Evolutionary conservation across 2,329 filamentous ascomycete species (phyloP).

Genomic region (Dothideomycetes sp.): DNA sequence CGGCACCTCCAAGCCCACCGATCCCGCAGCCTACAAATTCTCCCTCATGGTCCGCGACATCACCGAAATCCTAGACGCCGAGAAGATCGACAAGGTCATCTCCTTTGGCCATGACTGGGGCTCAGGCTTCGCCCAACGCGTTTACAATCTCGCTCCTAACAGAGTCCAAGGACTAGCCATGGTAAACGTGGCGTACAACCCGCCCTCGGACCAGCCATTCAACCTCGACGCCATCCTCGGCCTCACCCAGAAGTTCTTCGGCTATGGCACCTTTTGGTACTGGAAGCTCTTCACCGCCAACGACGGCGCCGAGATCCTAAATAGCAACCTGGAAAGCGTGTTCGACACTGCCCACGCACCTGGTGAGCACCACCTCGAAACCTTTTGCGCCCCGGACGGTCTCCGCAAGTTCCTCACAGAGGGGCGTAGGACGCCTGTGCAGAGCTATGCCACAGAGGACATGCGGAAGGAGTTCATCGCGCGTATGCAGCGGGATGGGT

Average conservation of each 20-base stretch:
- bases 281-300: constrained; percentile 35
- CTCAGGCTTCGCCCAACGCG: constrained; percentile 25
- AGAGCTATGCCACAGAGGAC: constrained; percentile 22
- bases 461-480: constrained; percentile 25
- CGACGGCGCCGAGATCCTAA: constrained; percentile 29
- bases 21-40: constrained; percentile 25
- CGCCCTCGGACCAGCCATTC: constrained; percentile 23
- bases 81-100: constrained; percentile 25
- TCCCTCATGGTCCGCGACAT: constrained; percentile 27
- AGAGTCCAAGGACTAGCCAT: constrained; percentile 31
- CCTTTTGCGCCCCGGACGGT: constrained; percentile 26
- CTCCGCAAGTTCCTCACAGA: constrained; percentile 19
- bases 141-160: constrained; percentile 31
- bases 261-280: constrained; percentile 30
- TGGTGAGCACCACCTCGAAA: constrained; percentile 18
- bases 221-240: constrained; percentile 26
- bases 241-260: constrained; percentile 22
- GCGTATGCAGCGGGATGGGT: constrained; percentile 19
- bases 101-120: constrained; percentile 43
- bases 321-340: constrained; percentile 26
- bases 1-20: constrained; percentile 29
- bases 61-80: constrained; percentile 29
- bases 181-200: constrained; percentile 31
- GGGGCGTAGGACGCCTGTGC: constrained; percentile 17
- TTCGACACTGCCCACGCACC: constrained; percentile 16